Evolutionary conservation across 768 basidiomycete genomes (phyloP).

Genomic region (Termitomyces sp.): DNA sequence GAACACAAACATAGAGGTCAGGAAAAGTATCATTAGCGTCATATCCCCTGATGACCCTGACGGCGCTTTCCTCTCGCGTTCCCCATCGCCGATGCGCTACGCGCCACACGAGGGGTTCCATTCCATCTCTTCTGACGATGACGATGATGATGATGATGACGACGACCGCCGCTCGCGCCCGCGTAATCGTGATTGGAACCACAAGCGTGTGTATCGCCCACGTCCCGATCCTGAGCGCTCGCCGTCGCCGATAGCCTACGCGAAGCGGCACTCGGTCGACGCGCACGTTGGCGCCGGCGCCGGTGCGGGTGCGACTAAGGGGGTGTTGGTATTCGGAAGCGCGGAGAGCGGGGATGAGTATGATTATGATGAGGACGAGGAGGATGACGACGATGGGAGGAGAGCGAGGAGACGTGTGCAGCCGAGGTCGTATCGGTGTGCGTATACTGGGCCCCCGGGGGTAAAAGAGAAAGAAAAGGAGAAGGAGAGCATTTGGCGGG

Average conservation of each 20-base stretch:
- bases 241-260: conserved; percentile 20
- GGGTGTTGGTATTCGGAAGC: too few relatives aligned
- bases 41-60: too few relatives aligned
- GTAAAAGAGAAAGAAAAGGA: not conserved
- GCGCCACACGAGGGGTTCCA: conserved; percentile 23
- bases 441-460: conserved; percentile 12
- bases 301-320: not conserved
- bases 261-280: conserved; percentile 13
- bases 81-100: conserved; percentile 29
- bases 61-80: conserved; percentile 16
- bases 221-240: conserved; percentile 1
- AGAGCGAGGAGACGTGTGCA: conserved; percentile 10
- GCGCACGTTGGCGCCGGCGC: too few relatives aligned
- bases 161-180: not conserved
- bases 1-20: too few relatives aligned
- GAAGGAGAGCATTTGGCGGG: not conserved
- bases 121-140: not conserved
- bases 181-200: conserved; percentile 10
- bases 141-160: not conserved
- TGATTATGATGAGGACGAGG: not conserved
- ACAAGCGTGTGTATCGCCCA: not conserved
- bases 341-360: not conserved
- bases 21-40: too few relatives aligned
- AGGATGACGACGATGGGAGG: not conserved
- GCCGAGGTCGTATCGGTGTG: conserved; percentile 20